phyloP scores from a whole-genome alignment of 495 filamentous ascomycete species.

The Talaromyces thailandensis region DNA sequence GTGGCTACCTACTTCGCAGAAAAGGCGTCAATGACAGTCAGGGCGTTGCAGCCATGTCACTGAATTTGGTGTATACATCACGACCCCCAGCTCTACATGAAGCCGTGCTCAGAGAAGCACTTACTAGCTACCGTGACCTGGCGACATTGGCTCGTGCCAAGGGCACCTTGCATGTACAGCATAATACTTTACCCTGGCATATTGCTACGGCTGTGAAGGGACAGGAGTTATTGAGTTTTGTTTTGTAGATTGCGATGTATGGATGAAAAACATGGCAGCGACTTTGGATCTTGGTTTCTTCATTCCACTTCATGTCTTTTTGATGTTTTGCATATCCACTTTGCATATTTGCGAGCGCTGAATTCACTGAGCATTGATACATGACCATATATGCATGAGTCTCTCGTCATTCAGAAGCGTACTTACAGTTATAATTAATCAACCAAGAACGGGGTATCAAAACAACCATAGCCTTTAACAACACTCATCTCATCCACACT shows the following conservation, averaged over 20 bases:
- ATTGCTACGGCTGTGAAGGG: conserved; percentile 68
- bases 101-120: conserved; percentile 56
- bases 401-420: background rate
- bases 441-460: conserved; percentile 67
- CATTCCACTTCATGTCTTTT: background rate
- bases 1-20: conserved; percentile 72
- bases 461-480: conserved; percentile 77
- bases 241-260: conserved; percentile 19
- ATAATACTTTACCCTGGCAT: conserved; percentile 74
- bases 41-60: conserved; percentile 51
- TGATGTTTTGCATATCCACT: background rate
- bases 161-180: conserved; percentile 53
- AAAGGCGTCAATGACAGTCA: conserved; percentile 52
- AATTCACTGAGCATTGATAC: background rate
- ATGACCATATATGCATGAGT: background rate
- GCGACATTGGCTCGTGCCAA: conserved; percentile 61
- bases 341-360: background rate
- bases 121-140: conserved; percentile 69
- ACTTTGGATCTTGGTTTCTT: background rate
- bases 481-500: conserved; percentile 81
- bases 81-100: conserved; percentile 41
- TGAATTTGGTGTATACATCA: conserved; percentile 55
- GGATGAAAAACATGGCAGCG: background rate
- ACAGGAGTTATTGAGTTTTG: conserved; percentile 37
- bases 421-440: conserved; percentile 11